Evolutionary conservation across 129 eudicot species (phyloP).

Genomic region (Logfia minima): DNA sequence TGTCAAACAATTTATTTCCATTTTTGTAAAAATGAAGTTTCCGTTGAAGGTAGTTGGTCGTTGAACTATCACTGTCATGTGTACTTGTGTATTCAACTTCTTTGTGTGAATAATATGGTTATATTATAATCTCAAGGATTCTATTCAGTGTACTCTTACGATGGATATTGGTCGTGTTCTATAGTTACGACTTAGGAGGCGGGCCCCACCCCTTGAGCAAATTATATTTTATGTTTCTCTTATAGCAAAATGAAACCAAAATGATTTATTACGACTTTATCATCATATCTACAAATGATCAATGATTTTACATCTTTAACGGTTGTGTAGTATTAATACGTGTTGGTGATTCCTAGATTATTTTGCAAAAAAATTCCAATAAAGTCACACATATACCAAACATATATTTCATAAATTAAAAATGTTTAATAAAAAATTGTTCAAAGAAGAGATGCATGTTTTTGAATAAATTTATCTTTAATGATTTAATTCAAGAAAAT

Average conservation of each 20-base stretch:
- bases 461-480: too few relatives aligned
- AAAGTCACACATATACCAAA: too few relatives aligned
- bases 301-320: neutral
- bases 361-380: neutral
- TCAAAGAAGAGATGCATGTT: too few relatives aligned
- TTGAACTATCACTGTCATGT: slow-evolving; percentile 16
- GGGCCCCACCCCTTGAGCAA: neutral
- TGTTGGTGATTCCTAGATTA: too few relatives aligned
- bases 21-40: neutral
- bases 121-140: neutral
- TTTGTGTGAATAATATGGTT: neutral
- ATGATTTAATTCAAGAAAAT: too few relatives aligned
- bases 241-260: neutral
- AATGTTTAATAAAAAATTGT: too few relatives aligned
- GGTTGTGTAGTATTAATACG: neutral
- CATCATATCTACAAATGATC: neutral
- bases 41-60: neutral
- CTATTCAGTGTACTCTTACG: neutral
- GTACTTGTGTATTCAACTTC: neutral
- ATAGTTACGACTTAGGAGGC: neutral
- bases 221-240: neutral
- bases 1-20: neutral
- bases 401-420: too few relatives aligned
- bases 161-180: neutral
- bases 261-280: neutral